Percentiles rank a stretch among this genome's conserved stretches.
phyloP scores from a whole-genome alignment of 2,329 filamentous ascomycete genomes.

The Drechslerella dactyloides region DNA sequence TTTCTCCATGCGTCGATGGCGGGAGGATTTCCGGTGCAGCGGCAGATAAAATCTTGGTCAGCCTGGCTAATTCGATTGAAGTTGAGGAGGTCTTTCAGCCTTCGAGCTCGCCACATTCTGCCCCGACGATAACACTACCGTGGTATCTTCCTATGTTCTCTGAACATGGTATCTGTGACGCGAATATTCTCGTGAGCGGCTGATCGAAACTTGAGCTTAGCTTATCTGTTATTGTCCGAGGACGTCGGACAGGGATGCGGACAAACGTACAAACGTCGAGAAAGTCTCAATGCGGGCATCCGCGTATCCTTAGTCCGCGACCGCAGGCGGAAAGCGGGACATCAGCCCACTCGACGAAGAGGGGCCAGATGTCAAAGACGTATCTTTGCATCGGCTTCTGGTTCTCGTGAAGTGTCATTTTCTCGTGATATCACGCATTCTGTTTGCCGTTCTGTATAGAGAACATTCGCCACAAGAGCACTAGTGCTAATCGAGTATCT shows the following conservation, averaged over 20 bases:
- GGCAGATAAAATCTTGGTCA: too few relatives aligned
- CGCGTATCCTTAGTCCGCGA: background rate
- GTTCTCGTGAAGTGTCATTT: background rate
- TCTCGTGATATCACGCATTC: background rate
- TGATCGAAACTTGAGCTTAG: conserved; percentile 8
- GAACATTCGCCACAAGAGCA: background rate
- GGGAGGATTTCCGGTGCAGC: background rate
- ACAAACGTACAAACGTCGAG: background rate
- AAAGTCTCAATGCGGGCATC: background rate
- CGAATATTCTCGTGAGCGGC: conserved; percentile 1
- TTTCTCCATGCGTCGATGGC: background rate
- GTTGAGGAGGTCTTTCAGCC: too few relatives aligned
- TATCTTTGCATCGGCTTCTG: too few relatives aligned
- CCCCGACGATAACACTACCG: too few relatives aligned
- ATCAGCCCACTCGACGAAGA: background rate
- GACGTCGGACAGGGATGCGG: background rate
- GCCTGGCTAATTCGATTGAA: too few relatives aligned
- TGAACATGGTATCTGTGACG: too few relatives aligned
- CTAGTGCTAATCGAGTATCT: too few relatives aligned
- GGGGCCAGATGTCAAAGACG: background rate
- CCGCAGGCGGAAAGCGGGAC: background rate
- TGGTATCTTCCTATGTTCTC: too few relatives aligned
- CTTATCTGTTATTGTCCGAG: background rate
- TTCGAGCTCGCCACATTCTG: too few relatives aligned
- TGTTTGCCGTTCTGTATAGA: background rate